Conservation (phyloP, 2,329 filamentous ascomycete species). For the Capronia epimyces region DNA sequence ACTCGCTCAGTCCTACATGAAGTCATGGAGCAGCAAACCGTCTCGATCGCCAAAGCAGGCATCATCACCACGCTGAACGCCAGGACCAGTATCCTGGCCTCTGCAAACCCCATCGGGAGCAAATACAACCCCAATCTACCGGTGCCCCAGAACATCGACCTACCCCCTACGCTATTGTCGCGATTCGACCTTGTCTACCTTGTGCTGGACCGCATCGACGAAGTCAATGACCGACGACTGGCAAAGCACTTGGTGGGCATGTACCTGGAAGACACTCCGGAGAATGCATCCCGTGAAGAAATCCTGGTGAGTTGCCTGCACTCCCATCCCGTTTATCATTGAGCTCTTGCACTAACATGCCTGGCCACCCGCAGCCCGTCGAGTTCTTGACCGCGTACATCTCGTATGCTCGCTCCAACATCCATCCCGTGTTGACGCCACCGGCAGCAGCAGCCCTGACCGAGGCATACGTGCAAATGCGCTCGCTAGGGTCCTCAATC, state of each 20-base stretch:
- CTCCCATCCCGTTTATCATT: not conserved
- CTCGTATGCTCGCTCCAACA: conserved; percentile 82
- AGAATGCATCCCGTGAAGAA: conserved; percentile 70
- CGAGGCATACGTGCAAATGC: conserved; percentile 87
- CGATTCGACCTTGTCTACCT: conserved; percentile 97
- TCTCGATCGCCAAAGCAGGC: conserved; percentile 71
- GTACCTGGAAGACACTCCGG: conserved; percentile 91
- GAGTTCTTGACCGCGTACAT: conserved; percentile 97
- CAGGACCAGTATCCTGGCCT: conserved; percentile 89
- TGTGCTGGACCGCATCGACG: conserved; percentile 88
- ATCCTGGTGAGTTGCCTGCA: conserved; percentile 61
- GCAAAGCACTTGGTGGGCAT: conserved; percentile 91
- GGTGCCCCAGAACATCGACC: conserved; percentile 95
- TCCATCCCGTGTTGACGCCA: conserved; percentile 75
- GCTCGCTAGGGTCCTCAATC: conserved; percentile 81
- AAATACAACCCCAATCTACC: conserved; percentile 95
- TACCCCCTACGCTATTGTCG: conserved; percentile 88
- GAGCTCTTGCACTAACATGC: conserved; percentile 13
- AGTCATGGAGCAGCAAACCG: conserved; percentile 76
- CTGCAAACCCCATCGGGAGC: conserved; percentile 95
- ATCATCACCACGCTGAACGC: conserved; percentile 89
- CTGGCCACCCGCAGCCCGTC: conserved; percentile 56
- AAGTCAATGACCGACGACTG: conserved; percentile 78
- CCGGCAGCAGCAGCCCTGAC: conserved; percentile 80
- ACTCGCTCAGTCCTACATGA: conserved; percentile 70